Evolutionary conservation across 495 filamentous ascomycete genomes (phyloP).

Genomic region (Alectoria sarmentosa): DNA sequence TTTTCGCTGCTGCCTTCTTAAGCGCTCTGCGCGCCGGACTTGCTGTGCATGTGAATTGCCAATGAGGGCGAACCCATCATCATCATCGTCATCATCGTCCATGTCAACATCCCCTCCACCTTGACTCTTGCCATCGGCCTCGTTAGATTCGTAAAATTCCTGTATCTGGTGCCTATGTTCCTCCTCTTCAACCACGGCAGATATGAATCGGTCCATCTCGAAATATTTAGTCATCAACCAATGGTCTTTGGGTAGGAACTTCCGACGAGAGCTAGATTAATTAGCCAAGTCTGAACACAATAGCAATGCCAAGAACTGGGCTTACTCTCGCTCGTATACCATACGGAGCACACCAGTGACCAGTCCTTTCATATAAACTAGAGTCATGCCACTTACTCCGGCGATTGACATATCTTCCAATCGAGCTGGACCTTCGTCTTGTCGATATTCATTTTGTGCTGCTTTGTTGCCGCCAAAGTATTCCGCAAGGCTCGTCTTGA

Average conservation of each 20-base stretch:
- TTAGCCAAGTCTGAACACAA: background rate
- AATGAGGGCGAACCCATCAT: conserved; percentile 37
- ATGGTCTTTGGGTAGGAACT: conserved; percentile 71
- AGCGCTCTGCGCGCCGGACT: conserved; percentile 42
- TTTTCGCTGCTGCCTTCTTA: conserved; percentile 55
- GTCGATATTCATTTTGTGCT: conserved; percentile 15
- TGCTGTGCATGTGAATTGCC: conserved; percentile 49
- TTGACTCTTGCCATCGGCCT: conserved; percentile 34
- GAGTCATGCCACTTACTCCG: conserved; percentile 61
- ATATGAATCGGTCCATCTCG: conserved; percentile 86
- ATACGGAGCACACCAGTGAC: conserved; percentile 78
- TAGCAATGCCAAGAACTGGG: conserved; percentile 1
- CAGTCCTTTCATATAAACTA: conserved; percentile 71
- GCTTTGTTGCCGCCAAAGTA: conserved; percentile 43
- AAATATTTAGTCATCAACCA: conserved; percentile 94
- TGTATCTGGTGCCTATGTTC: conserved; percentile 65
- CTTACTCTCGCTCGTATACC: conserved; percentile 85
- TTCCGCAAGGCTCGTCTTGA: conserved; percentile 44
- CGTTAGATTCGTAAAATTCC: conserved; percentile 32
- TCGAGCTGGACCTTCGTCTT: conserved; percentile 10
- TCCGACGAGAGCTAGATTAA: conserved; percentile 58
- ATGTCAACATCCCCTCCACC: conserved; percentile 46
- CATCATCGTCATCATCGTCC: conserved; percentile 38
- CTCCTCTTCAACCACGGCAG: conserved; percentile 81
- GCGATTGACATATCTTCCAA: conserved; percentile 35